Evolutionary conservation across 2,329 filamentous ascomycete genomes (phyloP).

Genomic region (Periconia digitata): DNA sequence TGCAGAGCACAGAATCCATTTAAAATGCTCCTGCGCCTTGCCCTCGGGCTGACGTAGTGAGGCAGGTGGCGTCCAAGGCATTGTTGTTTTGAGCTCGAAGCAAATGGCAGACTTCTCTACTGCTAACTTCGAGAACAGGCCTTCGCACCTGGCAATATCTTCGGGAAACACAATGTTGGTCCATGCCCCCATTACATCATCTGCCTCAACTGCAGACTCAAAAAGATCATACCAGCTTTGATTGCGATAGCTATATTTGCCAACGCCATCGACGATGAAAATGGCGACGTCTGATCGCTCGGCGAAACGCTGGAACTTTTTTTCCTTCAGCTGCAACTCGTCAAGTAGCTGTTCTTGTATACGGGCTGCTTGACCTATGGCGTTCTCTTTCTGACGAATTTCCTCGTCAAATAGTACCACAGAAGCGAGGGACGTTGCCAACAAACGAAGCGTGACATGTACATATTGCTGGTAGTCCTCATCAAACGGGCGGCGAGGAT

Average conservation of each 20-base stretch:
- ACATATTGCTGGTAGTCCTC: constrained; percentile 45
- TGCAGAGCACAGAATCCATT: constrained; percentile 35
- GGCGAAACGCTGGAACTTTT: constrained; percentile 40
- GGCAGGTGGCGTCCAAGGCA: constrained; percentile 33
- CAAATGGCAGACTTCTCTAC: constrained; percentile 31
- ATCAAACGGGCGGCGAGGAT: constrained; percentile 42
- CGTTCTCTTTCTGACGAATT: constrained; percentile 38
- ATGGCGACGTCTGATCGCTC: constrained; percentile 41
- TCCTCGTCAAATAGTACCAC: constrained; percentile 45
- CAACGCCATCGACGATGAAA: constrained; percentile 37
- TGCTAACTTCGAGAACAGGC: constrained; percentile 26
- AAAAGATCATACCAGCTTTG: constrained; percentile 43
- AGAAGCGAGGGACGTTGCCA: constrained; percentile 43
- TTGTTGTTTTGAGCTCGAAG: constrained; percentile 43
- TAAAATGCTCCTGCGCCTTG: constrained; percentile 17
- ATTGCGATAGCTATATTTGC: constrained; percentile 42
- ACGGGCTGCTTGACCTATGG: constrained; percentile 29
- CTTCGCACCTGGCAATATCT: constrained; percentile 29
- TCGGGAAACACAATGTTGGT: constrained; percentile 24
- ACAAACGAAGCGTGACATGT: constrained; percentile 35
- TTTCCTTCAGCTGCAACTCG: constrained; percentile 29
- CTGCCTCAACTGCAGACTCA: constrained; percentile 7
- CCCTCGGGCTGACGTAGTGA: constrained; percentile 9
- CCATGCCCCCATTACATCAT: constrained; percentile 25
- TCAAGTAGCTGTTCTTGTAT: constrained; percentile 29